Evolutionary conservation across 768 basidiomycete species (phyloP).

Genomic region (Auricularia sp.): DNA sequence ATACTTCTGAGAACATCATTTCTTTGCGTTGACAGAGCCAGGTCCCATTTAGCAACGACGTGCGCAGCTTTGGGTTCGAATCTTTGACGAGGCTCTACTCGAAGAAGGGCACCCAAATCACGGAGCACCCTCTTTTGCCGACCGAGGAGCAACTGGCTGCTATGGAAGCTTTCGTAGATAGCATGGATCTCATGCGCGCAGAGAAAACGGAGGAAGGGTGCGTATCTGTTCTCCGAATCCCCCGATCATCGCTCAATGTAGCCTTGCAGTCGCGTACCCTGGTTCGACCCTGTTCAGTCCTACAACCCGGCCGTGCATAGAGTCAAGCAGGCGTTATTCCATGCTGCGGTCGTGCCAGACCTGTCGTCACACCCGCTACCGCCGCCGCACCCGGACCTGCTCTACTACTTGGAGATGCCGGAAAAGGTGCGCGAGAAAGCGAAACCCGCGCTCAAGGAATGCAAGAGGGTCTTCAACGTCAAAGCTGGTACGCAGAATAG

Average conservation of each 20-base stretch:
- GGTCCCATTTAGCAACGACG: conserved; percentile 95
- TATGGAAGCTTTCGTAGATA: conserved; percentile 83
- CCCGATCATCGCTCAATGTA: background rate
- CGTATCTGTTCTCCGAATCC: conserved; percentile 11
- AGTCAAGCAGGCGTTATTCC: conserved; percentile 87
- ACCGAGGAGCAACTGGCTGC: conserved; percentile 64
- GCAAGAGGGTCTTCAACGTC: conserved; percentile 60
- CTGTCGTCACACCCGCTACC: conserved; percentile 65
- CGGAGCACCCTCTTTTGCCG: conserved; percentile 73
- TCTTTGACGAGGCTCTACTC: conserved; percentile 65
- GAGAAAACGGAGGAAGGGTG: conserved; percentile 72
- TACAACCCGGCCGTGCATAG: conserved; percentile 89
- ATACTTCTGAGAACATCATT: conserved; percentile 1
- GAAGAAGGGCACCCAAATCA: conserved; percentile 62
- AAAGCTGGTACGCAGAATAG: conserved; percentile 47
- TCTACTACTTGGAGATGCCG: conserved; percentile 78
- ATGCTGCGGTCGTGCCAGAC: conserved; percentile 69
- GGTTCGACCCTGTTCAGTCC: conserved; percentile 69
- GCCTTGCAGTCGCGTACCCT: conserved; percentile 44
- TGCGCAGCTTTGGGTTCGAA: conserved; percentile 78
- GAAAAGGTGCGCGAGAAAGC: conserved; percentile 54
- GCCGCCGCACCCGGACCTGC: conserved; percentile 75
- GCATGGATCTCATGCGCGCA: conserved; percentile 75
- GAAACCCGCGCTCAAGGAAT: conserved; percentile 42
- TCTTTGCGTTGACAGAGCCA: conserved; percentile 18